Percentiles rank a stretch among this genome's conserved stretches.
These are phyloP conservation scores for Candida mattraensis DNA, from an alignment of 805 yeast species.

Conservation along the genomic window DNA sequence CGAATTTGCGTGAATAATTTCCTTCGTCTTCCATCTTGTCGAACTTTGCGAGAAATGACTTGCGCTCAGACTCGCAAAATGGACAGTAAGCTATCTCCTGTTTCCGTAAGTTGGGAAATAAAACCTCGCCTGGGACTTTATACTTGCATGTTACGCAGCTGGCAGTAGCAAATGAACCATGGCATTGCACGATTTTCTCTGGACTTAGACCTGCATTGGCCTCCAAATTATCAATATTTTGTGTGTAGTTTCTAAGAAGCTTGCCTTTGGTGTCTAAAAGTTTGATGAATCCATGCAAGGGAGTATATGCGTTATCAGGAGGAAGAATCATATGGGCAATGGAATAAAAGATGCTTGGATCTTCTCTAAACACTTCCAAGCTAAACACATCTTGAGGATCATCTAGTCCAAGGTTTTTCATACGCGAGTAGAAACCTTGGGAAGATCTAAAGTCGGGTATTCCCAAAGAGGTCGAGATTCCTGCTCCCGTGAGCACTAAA, in stretches of 20 bases:
- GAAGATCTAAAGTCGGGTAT: constrained; percentile 92
- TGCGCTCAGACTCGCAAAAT: constrained; percentile 51
- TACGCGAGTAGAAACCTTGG: constrained; percentile 76
- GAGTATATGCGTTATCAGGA: constrained; percentile 63
- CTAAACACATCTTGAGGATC: constrained; percentile 94
- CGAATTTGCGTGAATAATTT: constrained; percentile 27
- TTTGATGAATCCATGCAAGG: constrained; percentile 78
- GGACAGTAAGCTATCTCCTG: constrained; percentile 74
- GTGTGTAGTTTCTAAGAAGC: constrained; percentile 81
- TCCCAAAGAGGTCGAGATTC: constrained; percentile 85
- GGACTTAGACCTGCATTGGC: constrained; percentile 70
- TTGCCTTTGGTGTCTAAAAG: constrained; percentile 73
- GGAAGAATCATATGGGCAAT: constrained; percentile 86
- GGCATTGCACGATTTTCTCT: constrained; percentile 80
- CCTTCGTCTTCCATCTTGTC: constrained; percentile 35
- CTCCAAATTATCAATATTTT: constrained; percentile 86
- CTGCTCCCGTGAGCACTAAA: constrained; percentile 87
- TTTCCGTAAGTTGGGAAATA: constrained; percentile 58
- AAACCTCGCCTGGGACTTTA: constrained; percentile 61
- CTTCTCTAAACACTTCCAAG: constrained; percentile 62
- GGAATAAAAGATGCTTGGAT: constrained; percentile 81
- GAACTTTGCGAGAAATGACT: constrained; percentile 24
- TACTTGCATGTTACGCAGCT: constrained; percentile 77
- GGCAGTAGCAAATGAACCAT: constrained; percentile 89
- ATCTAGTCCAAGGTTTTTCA: constrained; percentile 64